Base-by-base conservation (phyloP, 1,139 yeast species). In the Pichia sp. region DNA sequence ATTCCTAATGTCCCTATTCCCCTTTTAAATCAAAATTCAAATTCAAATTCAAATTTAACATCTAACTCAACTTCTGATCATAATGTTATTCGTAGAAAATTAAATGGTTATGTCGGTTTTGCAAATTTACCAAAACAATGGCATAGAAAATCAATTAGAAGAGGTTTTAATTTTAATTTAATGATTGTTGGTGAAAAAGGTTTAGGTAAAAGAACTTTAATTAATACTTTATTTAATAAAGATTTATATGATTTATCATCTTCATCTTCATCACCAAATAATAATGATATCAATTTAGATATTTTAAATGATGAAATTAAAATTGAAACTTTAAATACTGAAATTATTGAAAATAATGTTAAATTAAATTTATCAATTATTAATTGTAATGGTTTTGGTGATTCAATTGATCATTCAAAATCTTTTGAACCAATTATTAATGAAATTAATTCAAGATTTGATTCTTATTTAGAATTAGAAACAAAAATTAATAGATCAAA, bases 121-220 rank as follows among this genome's bases (percentile, higher is more conserved):
- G 96, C 97, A 56, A 94, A 90, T 67, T 75, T 94, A 60, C 99
- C 99, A 49, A 92, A 90, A 65, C 99, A 94, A 71, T 92, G 97
- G 97, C 97, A 92, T 69, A 80, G 96, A 68, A 89, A 87, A 66
- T 83, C 95, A 6, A 82, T 90, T 54, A 83, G 92, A 67, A 80
- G 92, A 64, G 99, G 98, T n/a, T 94, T 92, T 74, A 77, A 73
- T 58, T 78, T 94, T 65, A 94, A 92, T 63, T 64, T 92, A 52
- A 78, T 92, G 79, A 89, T 87, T 47, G 95, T 86, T 50, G 96
- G 95, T 54, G 96, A 87, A 68, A 73, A 83, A 52, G 97, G 98
- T 4, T 74, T 92, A 53, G 99, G 99, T 56, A 94, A 94, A 68
- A 74, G 95, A 33, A 94, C 99, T 27, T 74, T 94, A 59, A 78